Base-by-base conservation (phyloP, 306 rosid genomes). In the Lupinus albus region DNA sequence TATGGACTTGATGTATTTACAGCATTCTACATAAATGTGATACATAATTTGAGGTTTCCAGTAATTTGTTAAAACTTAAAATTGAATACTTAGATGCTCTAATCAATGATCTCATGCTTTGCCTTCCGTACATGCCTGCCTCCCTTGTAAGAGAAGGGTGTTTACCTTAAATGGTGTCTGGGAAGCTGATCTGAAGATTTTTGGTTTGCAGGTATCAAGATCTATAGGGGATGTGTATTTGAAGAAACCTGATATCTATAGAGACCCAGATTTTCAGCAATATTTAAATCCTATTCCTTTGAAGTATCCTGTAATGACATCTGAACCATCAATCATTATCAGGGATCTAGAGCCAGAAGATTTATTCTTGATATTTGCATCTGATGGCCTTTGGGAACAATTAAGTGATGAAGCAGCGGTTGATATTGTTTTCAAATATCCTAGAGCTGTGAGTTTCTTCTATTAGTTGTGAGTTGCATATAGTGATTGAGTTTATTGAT, bases 361-460 rank as follows among this genome's bases (percentile, higher is more conserved):
- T 77, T 70, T 84, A 55, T 93, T 93, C 86, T 79, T 93, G 72
- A 90, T 93, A 73, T 93, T 93, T 72, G 97, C 99, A 72, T 93
- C 99, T 7, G 99, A 93, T 72, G 99, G 99, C 72, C 96, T 93
- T 17, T 93, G 99, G 99, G 99, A 93, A 81, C 99, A 89, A 75
- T 71, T 93, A 63, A 93, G 84, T 21, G 99, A 93, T 61, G 87
- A 90, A 35, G 83, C 79, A 41, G 99, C 96, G 5, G 99, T 93
- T 36, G 86, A 90, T 51, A 88, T 93, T 36, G 99, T 93, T 60
- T 86, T 70, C 76, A 93, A 84, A 71, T 79, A 81, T 78, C 97
- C 99, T 11, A 86, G 97, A 84, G 90, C 92, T 6, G 99, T 93
- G 78, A 88, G 99, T 85, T 18, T 63, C 72, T 44, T 25, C 45